phyloP scores from a whole-genome alignment of 768 basidiomycete species.

The Tulasnella sp. region DNA sequence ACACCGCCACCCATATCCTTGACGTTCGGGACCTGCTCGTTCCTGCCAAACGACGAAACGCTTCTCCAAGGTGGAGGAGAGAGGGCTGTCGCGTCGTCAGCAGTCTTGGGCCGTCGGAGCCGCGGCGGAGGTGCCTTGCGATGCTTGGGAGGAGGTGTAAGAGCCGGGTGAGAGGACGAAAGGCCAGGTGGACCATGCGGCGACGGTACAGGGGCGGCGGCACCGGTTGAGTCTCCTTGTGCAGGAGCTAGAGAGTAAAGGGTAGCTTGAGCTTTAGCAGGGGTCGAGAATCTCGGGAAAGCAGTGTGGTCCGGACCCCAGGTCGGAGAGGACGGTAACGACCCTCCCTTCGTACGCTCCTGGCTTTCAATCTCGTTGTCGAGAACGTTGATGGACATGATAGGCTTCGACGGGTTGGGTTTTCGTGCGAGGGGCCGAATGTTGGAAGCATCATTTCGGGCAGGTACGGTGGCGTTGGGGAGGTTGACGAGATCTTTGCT shows the following conservation, averaged over 20 bases:
- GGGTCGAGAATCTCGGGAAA: neutral
- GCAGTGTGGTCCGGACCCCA: neutral
- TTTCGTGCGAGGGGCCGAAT: neutral
- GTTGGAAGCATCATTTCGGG: too few relatives aligned
- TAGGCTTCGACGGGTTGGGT: neutral
- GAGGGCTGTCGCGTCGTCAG: neutral
- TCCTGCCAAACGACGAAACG: neutral
- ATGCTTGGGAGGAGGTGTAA: neutral
- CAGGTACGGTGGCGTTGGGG: neutral
- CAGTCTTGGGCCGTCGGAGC: neutral
- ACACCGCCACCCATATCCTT: neutral
- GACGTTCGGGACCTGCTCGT: neutral
- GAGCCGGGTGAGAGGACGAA: neutral
- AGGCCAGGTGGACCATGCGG: neutral
- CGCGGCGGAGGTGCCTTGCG: neutral
- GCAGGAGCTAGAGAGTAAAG: neutral
- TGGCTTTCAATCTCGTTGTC: neutral
- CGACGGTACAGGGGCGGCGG: neutral
- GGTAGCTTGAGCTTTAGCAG: neutral
- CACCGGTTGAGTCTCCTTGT: neutral
- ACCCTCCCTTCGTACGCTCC: neutral
- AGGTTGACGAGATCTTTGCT: neutral
- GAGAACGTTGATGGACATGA: neutral
- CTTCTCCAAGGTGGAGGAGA: neutral
- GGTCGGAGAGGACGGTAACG: neutral